Base-by-base conservation (phyloP, 768 basidiomycete species). In the Daedalea quercina region DNA sequence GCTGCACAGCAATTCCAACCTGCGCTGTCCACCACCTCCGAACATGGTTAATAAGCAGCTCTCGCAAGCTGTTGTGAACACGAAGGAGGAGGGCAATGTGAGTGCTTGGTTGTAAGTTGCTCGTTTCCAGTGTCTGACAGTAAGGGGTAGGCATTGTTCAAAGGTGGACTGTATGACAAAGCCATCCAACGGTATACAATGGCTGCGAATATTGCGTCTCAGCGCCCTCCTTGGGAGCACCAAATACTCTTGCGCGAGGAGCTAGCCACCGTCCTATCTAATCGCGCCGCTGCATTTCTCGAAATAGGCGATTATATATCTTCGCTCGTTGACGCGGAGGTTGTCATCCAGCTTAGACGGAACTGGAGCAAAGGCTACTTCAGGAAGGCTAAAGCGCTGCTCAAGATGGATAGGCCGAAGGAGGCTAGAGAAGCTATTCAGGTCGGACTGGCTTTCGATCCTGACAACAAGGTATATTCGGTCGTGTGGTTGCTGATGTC, bases 311-410 rank as follows among this genome's bases (percentile, higher is more conserved):
- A 94, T 67, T 85, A 74, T 60, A 75, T 91, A 47, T 78, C 80
- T 22, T 87, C 93, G 3, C 71, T 94, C 8, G 84, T 84, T 24
- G 96, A 99, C 63, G 94, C 96, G 0, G 94, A 98, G 52, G 84
- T 85, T 1, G 93, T 97, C 63, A 85, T 96, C 40, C 69, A 80
- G 57, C 71, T 96, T 48, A 88, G 92, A 63, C 76, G 84, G 52
- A 84, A 82, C 43, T 98, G 95, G 94, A 81, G 88, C 61, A 99
- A 98, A 65, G 96, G 94, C 0, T 90, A 97, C 68, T 96, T 96
- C 76, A 78, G 96, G 54, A 94, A 89, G 65, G 89, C 91, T 1
- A 92, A 91, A 65, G 92, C 95, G 0, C 73, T 99, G 41, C 72
- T 89, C 1, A 91, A 80, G 20, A 74, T 99, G 47, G 77, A 76